These are phyloP conservation scores for Sugiyamaella floridensis DNA, from an alignment of 805 yeast species.

Conservation along the genomic window DNA sequence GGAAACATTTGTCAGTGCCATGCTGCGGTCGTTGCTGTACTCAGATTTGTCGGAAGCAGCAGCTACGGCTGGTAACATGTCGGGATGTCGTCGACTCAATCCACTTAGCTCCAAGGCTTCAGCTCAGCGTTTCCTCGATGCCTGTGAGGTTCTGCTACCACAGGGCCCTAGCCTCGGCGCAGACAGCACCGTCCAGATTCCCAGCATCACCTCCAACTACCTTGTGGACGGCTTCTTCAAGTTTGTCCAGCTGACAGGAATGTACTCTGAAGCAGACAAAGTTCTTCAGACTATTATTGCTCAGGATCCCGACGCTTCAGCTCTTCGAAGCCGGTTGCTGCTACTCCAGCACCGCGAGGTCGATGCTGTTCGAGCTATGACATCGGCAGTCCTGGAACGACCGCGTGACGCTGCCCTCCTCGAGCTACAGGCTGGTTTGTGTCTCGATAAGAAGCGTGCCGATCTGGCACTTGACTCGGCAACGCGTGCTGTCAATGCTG, in stretches of 20 bases:
- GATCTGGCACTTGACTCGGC: slow-evolving; percentile 56
- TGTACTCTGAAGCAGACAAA: slow-evolving; percentile 53
- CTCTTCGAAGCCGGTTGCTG: slow-evolving; percentile 39
- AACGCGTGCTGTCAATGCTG: slow-evolving; percentile 49
- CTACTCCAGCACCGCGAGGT: slow-evolving; percentile 39
- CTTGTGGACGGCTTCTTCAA: slow-evolving; percentile 68
- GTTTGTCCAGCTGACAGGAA: slow-evolving; percentile 57
- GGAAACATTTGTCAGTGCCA: slow-evolving; percentile 56
- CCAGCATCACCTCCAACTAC: slow-evolving; percentile 58
- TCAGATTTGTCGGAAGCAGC: slow-evolving; percentile 41
- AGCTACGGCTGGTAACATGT: slow-evolving; percentile 67
- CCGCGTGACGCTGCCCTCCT: slow-evolving; percentile 55
- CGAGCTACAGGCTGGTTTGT: slow-evolving; percentile 56
- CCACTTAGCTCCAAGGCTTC: slow-evolving; percentile 52
- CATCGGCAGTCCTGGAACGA: slow-evolving; percentile 33
- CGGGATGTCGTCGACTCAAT: slow-evolving; percentile 75
- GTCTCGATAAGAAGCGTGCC: slow-evolving; percentile 47
- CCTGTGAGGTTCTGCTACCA: slow-evolving; percentile 59
- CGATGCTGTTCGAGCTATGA: slow-evolving; percentile 41
- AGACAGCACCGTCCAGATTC: slow-evolving; percentile 58
- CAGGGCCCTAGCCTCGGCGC: slow-evolving; percentile 65
- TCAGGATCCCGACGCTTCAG: slow-evolving; percentile 48
- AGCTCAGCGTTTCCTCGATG: slow-evolving; percentile 50
- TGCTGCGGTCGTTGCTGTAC: slow-evolving; percentile 67
- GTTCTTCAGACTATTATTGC: slow-evolving; percentile 47